Conservation (phyloP, 768 basidiomycete genomes). For the Phaeotremella fagi region DNA sequence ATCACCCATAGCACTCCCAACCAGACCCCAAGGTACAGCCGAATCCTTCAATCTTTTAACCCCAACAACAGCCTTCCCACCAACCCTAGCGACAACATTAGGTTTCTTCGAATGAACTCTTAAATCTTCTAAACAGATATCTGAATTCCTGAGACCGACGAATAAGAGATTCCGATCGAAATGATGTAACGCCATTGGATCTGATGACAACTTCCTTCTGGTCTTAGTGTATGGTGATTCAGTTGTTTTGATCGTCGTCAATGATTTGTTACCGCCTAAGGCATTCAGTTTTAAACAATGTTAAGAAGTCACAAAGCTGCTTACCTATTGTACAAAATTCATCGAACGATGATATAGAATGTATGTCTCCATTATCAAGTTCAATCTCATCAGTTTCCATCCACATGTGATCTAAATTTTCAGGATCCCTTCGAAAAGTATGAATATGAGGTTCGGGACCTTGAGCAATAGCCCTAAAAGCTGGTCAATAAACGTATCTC, state of each 20-base stretch:
- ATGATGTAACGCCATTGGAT: constrained; percentile 30
- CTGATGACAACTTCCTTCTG: constrained; percentile 18
- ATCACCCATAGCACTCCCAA: constrained; percentile 28
- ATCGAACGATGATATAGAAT: constrained; percentile 22
- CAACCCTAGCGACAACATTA: constrained; percentile 7
- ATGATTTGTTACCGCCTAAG: background rate
- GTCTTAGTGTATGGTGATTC: background rate
- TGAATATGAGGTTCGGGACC: constrained; percentile 31
- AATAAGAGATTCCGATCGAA: constrained; percentile 21
- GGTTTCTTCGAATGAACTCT: constrained; percentile 5
- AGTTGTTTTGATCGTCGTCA: background rate
- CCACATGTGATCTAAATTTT: constrained; percentile 11
- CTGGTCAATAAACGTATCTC: background rate
- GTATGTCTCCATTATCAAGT: constrained; percentile 19
- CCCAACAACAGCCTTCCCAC: constrained; percentile 33
- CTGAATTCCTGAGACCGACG: constrained; percentile 20
- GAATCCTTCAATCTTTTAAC: constrained; percentile 32
- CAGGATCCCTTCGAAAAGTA: constrained; percentile 22
- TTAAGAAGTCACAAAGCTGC: constrained; percentile 4
- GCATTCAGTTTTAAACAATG: too few species aligned
- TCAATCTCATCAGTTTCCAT: constrained; percentile 22
- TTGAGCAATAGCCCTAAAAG: constrained; percentile 24
- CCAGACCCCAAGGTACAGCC: constrained; percentile 34
- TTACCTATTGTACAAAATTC: constrained; percentile 27
- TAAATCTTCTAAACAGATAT: constrained; percentile 26